Evolutionary conservation across 345 rosid genomes (phyloP), one percentile per base, ranked within the genome.

Genomic region (Eucalyptus polyanthemos): DNA sequence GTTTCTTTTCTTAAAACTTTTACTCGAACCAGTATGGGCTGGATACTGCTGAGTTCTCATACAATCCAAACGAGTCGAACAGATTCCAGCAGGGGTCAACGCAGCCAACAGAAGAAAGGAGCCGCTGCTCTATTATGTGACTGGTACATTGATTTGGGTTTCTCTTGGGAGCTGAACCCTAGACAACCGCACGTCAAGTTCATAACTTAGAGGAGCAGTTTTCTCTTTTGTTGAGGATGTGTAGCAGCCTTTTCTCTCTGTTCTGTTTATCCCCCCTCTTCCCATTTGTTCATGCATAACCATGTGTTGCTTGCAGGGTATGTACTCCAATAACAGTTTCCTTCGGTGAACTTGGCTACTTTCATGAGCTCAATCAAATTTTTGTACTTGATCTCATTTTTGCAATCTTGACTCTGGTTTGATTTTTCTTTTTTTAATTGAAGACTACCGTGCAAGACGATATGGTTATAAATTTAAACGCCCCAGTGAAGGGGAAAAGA

Each of bases 41-140:
- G n/a, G 97, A 97, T 92, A 96, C 99, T 50, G 92, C 99, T 5
- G 99, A 96, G 95, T 98, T 95, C 93, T 93, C 99, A 37, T 96
- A 97, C 96, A 95, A 96, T 92, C 99, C 99, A 19, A 91, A 98
- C 0, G 99, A 97, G 93, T 88, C 99, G 4, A 95, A 93, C 91
- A 93, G 98, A 94, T 88, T 81, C 93, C 98, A 95, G 93, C 99
- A 95, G 90, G 94, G 88, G 86, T 65, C 95, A 21, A 11, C 94
- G 14, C 98, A 92, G 88, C 96, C 95, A 89, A 67, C 96, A 10
- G 99, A 97, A 92, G 97, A 95, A 90, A 92, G 96, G 92, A 92
- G 99, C 85, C 95, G 99, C 50, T 98, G 99, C 94, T 95, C 94
- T 92, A 95, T 97, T 92, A 92, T 98, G 99, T 98, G 45, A 56